These are phyloP conservation scores for Rugonectria rugulosa DNA, from an alignment of 2,329 filamentous ascomycete species.

Conservation along the genomic window DNA sequence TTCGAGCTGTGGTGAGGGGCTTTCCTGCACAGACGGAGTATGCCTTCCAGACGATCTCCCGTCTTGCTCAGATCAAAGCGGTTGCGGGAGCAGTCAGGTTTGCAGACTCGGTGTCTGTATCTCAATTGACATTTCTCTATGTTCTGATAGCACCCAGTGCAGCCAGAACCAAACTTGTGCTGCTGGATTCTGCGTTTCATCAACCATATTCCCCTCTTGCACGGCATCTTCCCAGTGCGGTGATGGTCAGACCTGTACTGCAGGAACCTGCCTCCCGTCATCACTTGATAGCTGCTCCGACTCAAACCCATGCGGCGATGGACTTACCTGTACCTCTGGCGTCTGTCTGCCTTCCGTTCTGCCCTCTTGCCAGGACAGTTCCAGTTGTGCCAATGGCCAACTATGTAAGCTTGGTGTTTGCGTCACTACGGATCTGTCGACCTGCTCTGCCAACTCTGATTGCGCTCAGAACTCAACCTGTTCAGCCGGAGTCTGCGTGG, in stretches of 20 bases:
- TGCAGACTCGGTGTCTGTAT: not conserved
- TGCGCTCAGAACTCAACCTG: not conserved
- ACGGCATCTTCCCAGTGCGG: not conserved
- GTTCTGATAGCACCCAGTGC: not conserved
- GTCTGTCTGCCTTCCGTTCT: constrained; percentile 1
- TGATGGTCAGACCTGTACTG: constrained; percentile 3
- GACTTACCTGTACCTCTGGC: not conserved
- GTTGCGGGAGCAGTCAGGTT: not conserved
- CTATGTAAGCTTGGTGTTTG: constrained; percentile 1
- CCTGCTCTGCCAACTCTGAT: not conserved
- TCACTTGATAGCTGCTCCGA: not conserved
- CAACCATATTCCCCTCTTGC: not conserved
- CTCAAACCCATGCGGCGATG: not conserved
- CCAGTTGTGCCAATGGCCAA: not conserved
- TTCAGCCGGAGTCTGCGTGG: constrained; percentile 5
- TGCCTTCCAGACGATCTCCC: not conserved
- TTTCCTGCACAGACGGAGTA: not conserved
- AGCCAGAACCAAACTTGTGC: not conserved
- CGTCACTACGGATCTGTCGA: not conserved
- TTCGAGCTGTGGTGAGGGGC: not conserved
- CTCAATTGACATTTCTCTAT: not conserved
- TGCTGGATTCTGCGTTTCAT: not conserved
- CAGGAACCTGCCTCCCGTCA: constrained; percentile 3
- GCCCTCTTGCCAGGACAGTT: not conserved
- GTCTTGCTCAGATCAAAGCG: not conserved